Conservation (phyloP, 129 eudicot species). For the Ambrosia trifida region DNA sequence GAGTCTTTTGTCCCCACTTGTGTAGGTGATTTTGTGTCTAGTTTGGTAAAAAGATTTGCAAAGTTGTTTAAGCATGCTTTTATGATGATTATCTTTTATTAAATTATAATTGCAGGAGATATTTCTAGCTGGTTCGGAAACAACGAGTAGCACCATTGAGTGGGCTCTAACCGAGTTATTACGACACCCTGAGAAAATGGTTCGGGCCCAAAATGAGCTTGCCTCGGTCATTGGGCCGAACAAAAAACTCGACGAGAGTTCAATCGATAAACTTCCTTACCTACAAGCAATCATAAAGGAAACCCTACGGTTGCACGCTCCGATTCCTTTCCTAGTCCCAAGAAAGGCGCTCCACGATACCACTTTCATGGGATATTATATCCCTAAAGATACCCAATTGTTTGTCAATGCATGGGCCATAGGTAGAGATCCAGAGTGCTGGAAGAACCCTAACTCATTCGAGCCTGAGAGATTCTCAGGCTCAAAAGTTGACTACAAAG, state of each 20-base stretch:
- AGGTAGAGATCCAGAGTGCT: slow-evolving; percentile 44
- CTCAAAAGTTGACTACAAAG: slow-evolving; percentile 40
- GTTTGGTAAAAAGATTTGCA: no score
- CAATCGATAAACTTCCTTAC: slow-evolving; percentile 36
- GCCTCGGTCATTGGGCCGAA: slow-evolving; percentile 11
- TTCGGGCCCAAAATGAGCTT: slow-evolving; percentile 31
- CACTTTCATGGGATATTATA: slow-evolving; percentile 38
- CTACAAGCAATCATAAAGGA: slow-evolving; percentile 43
- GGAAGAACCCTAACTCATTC: slow-evolving; percentile 36
- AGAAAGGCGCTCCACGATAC: slow-evolving; percentile 36
- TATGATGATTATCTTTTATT: not conserved
- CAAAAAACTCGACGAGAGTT: slow-evolving; percentile 36
- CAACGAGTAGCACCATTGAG: slow-evolving; percentile 38
- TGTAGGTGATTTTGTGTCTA: no score
- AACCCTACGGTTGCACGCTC: slow-evolving; percentile 40
- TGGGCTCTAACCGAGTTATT: slow-evolving; percentile 43
- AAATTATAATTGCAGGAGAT: slow-evolving; percentile 36
- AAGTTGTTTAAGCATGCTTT: not conserved
- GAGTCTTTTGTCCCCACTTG: no score
- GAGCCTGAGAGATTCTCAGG: slow-evolving; percentile 49
- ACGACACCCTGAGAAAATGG: slow-evolving; percentile 23
- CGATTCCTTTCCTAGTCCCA: slow-evolving; percentile 42
- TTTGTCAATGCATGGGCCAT: slow-evolving; percentile 49
- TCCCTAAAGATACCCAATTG: slow-evolving; percentile 39
- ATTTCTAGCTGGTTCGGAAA: slow-evolving; percentile 51